These are phyloP conservation scores for Gaeumannomyces sp. DNA, from an alignment of 2,329 filamentous ascomycete genomes.

Conservation along the genomic window DNA sequence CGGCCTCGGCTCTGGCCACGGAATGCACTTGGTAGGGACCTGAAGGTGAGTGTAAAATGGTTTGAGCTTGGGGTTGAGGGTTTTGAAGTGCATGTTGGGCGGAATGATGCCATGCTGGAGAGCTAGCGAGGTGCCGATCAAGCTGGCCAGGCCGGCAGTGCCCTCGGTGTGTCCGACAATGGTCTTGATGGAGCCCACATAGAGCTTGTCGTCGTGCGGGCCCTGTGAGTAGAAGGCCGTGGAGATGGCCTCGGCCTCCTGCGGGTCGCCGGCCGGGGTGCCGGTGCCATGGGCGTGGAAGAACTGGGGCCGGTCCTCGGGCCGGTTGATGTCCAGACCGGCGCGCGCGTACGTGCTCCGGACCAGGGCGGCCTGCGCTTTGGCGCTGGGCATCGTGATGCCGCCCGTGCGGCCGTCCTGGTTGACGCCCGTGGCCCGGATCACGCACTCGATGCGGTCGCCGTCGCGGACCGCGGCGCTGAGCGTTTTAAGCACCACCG, in stretches of 20 bases:
- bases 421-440: slow-evolving; percentile 36
- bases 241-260: slow-evolving; percentile 19
- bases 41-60: slow-evolving; percentile 27
- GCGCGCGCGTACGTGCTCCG: slow-evolving; percentile 24
- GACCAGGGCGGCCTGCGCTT: slow-evolving; percentile 27
- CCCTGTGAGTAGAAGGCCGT: slow-evolving; percentile 12
- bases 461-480: slow-evolving; percentile 40
- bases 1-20: slow-evolving; percentile 30
- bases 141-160: slow-evolving; percentile 19
- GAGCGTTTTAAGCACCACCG: slow-evolving; percentile 39
- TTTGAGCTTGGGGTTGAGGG: slow-evolving; percentile 33
- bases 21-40: slow-evolving; percentile 25
- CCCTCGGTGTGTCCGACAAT: slow-evolving; percentile 22
- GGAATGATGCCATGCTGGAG: slow-evolving; percentile 21
- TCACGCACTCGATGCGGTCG: slow-evolving; percentile 31
- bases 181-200: slow-evolving; percentile 20
- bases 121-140: slow-evolving; percentile 22
- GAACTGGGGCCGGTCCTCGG: slow-evolving; percentile 19
- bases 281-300: slow-evolving; percentile 22
- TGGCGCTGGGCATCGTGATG: slow-evolving; percentile 32
- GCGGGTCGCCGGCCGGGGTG: slow-evolving; percentile 22
- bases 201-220: slow-evolving; percentile 11
- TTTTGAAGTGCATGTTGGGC: slow-evolving; percentile 21
- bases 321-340: slow-evolving; percentile 13
- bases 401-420: slow-evolving; percentile 35